Base-by-base conservation (phyloP, 805 yeast genomes). In the Candida piceae region DNA sequence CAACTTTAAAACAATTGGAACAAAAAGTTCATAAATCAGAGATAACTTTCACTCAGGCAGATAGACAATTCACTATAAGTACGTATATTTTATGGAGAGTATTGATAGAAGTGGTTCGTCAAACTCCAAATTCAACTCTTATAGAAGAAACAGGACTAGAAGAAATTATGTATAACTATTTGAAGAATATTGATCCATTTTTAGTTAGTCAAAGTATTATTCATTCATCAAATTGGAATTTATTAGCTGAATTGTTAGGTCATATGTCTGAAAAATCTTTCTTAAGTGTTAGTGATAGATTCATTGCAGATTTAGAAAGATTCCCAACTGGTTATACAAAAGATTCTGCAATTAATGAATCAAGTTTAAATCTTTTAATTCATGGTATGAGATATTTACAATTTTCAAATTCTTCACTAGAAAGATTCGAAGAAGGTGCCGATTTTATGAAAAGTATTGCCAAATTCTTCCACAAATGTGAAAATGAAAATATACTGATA, bases 71-170 rank as follows among this genome's bases (percentile, higher is more conserved):
- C 9, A 64, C 89, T 33, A 86, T 93, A 3, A 80, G 93, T 40
- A 88, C 93, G 15, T 93, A 79, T 58, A 84, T 93, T 24, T 62
- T 93, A 13, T 90, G 97, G 60, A 74, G 98, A 30, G 97, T 89
- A 1, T 68, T 93, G 35, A 84, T 90, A 38, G 97, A 90, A 54
- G 88, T 93, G 10, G 95, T 90, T 15, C 79, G 80, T 47, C 97
- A 90, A 55, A 78, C 94, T 1, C 80, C 95, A 7, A 66, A 74
- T n/a, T 80, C 76, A 9, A 72, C 74, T 1, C 68, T 80, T 37
- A 94, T 89, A 6, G 86, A 78, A 34, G 95, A 85, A 41, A 66
- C 90, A 26, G 82, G 84, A 15, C 66, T 93, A 8, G 97, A 93
- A 58, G 97, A 93, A 48, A 89, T 89, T 35, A 94, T 90, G 20